These are phyloP conservation scores for Uncinocarpus reesii DNA, from an alignment of 2,329 filamentous ascomycete species.

Conservation along the genomic window DNA sequence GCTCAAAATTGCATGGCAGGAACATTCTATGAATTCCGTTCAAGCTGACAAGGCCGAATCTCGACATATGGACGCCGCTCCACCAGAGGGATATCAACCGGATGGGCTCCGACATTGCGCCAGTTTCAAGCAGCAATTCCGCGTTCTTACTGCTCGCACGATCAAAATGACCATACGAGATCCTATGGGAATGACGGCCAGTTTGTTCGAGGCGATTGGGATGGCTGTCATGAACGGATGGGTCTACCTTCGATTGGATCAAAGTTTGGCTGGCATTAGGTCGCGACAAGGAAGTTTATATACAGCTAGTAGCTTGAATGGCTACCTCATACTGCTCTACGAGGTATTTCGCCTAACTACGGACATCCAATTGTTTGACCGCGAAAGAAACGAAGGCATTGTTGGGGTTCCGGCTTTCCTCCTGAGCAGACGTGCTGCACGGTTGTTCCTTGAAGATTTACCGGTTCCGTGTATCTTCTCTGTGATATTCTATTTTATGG, in stretches of 20 bases:
- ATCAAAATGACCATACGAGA: slow-evolving; percentile 65
- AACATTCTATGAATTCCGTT: not conserved
- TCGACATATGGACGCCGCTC: not conserved
- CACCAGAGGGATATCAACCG: not conserved
- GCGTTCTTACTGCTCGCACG: slow-evolving; percentile 57
- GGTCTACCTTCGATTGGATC: slow-evolving; percentile 57
- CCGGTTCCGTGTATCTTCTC: slow-evolving; percentile 62
- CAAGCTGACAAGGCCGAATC: not conserved
- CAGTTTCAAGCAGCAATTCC: slow-evolving; percentile 51
- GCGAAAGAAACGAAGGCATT: slow-evolving; percentile 62
- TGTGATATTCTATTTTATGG: slow-evolving; percentile 67
- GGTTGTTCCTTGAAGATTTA: slow-evolving; percentile 60
- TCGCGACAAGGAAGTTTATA: slow-evolving; percentile 65
- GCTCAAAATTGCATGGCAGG: slow-evolving; percentile 52
- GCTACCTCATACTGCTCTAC: slow-evolving; percentile 65
- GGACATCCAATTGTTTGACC: slow-evolving; percentile 66
- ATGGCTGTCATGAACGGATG: slow-evolving; percentile 66
- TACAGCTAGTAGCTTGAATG: slow-evolving; percentile 59
- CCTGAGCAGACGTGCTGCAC: slow-evolving; percentile 57
- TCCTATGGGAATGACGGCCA: slow-evolving; percentile 62
- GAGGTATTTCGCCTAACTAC: slow-evolving; percentile 65
- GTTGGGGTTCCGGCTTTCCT: slow-evolving; percentile 60
- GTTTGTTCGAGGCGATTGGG: slow-evolving; percentile 56
- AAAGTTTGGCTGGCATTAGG: slow-evolving; percentile 60
- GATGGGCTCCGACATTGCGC: slow-evolving; percentile 36